A percentile compares a stretch with the other conserved stretches of the same genome.
Conservation (phyloP, 495 filamentous ascomycete species). For the Arthonia radiata region DNA sequence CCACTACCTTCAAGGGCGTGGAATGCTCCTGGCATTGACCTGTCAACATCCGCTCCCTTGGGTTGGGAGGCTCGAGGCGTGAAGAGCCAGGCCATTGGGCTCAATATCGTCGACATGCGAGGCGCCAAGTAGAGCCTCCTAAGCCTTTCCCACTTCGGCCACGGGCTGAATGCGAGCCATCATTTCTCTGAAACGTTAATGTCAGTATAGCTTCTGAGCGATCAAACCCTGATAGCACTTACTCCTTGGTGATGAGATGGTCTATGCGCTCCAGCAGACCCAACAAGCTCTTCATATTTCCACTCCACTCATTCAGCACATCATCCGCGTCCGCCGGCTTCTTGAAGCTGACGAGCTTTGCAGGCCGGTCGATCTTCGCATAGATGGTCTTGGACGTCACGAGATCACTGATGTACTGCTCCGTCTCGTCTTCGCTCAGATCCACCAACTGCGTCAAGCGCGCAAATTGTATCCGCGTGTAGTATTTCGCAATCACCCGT, state of each 20-base stretch:
- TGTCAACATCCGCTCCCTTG: too few relatives aligned
- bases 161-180: slow-evolving; percentile 84
- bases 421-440: slow-evolving; percentile 80
- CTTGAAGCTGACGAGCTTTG: slow-evolving; percentile 73
- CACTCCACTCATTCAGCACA: slow-evolving; percentile 94
- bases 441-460: slow-evolving; percentile 76
- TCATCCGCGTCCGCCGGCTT: slow-evolving; percentile 91
- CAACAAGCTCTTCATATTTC: slow-evolving; percentile 91
- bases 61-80: too few relatives aligned
- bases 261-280: slow-evolving; percentile 84
- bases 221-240: too few relatives aligned
- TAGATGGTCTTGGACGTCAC: slow-evolving; percentile 93
- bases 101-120: too few relatives aligned
- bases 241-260: slow-evolving; percentile 96
- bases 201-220: too few relatives aligned
- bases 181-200: too few relatives aligned
- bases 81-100: too few relatives aligned
- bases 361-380: slow-evolving; percentile 90
- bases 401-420: slow-evolving; percentile 87
- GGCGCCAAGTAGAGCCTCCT: slow-evolving; percentile 6
- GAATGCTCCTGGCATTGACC: too few relatives aligned
- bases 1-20: slow-evolving; percentile 25
- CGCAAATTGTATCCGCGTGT: slow-evolving; percentile 82
- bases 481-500: slow-evolving; percentile 91
- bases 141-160: slow-evolving; percentile 19